phyloP scores from a whole-genome alignment of 257 asterid genomes.

The Lycium ferocissimum region DNA sequence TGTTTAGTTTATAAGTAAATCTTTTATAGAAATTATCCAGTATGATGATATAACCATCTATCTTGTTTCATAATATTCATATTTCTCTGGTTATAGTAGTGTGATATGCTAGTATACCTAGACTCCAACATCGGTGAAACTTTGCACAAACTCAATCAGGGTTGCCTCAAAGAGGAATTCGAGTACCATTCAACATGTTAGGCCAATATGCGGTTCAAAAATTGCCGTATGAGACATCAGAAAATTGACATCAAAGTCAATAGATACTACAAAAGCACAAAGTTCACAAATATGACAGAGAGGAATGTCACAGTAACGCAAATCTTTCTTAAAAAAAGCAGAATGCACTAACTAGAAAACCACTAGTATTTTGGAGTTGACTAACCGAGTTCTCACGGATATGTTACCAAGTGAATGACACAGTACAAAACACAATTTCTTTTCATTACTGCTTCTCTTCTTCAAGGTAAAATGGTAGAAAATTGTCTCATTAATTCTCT shows the following conservation, averaged over 20 bases:
- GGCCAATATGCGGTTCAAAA: neutral
- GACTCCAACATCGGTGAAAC: neutral
- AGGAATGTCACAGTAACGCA: neutral
- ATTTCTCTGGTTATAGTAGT: neutral
- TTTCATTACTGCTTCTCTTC: neutral
- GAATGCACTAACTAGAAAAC: neutral
- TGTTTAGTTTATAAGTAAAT: neutral
- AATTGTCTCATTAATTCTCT: neutral
- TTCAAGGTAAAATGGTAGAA: neutral
- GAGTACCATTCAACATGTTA: neutral
- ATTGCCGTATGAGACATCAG: neutral
- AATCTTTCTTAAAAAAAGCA: neutral
- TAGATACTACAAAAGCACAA: too few relatives aligned
- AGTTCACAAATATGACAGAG: neutral
- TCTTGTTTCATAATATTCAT: constrained; percentile 11
- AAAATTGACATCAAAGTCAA: neutral
- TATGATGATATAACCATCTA: neutral
- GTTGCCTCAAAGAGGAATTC: neutral
- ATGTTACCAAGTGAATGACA: neutral
- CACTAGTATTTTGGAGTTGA: neutral
- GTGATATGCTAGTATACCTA: neutral
- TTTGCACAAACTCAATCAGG: neutral
- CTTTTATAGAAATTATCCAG: neutral
- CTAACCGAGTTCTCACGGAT: neutral
- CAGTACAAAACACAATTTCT: neutral